Evolutionary conservation across 2,329 filamentous ascomycete genomes (phyloP).

Genomic region (Colletotrichum ledebouriae): DNA sequence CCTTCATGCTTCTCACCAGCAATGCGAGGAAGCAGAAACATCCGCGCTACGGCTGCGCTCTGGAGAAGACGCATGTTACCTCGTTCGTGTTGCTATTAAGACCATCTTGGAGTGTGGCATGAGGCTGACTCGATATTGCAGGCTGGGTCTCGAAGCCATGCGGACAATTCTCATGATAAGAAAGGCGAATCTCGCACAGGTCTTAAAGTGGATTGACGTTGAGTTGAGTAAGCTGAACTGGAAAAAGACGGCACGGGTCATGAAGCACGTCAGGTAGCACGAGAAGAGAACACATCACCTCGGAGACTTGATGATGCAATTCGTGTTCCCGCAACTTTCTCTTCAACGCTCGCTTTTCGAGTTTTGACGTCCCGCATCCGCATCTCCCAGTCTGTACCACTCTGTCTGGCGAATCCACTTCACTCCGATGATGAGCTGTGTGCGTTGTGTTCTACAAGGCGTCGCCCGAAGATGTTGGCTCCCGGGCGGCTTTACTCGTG

Average conservation of each 20-base stretch:
- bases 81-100: conserved; percentile 63
- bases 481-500: neutral
- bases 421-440: neutral
- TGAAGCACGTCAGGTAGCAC: conserved; percentile 13
- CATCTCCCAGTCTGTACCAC: too few species aligned
- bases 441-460: conserved; percentile 3
- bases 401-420: too few species aligned
- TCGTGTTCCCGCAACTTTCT: neutral
- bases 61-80: conserved; percentile 70
- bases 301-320: neutral
- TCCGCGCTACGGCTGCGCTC: conserved; percentile 68
- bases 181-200: conserved; percentile 34
- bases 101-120: neutral
- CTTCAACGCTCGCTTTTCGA: too few species aligned
- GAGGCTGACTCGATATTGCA: conserved; percentile 1
- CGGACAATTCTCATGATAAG: conserved; percentile 19
- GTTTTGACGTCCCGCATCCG: too few species aligned
- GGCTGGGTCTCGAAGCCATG: conserved; percentile 39
- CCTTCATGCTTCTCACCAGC: conserved; percentile 73
- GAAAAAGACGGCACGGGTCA: conserved; percentile 26
- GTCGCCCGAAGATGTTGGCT: conserved; percentile 12
- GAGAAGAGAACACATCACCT: neutral
- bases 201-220: conserved; percentile 32
- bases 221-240: conserved; percentile 30
- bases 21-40: conserved; percentile 59